Evolutionary conservation across 163 green algal species (phyloP), one percentile per base, ranked within the genome.

Genomic region (Coccomyxa subellipsoidea): DNA sequence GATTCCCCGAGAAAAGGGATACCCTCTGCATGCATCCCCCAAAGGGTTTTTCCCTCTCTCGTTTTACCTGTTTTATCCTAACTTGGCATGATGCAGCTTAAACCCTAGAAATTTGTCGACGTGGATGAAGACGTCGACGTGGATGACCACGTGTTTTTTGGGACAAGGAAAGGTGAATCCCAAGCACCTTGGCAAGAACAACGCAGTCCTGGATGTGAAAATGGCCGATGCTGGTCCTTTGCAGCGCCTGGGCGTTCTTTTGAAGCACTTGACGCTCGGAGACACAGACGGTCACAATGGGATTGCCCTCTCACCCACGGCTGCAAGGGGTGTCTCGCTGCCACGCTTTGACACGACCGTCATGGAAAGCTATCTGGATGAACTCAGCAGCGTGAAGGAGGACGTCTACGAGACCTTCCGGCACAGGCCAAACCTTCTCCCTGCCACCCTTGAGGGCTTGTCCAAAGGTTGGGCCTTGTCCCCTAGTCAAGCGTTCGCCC

Each of bases 341-440:
- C 77, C 77, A 31, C 40, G 77, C 15, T 81, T 81, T 8, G 77
- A 81, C 31, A 40, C 31, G 7, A 34, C 15, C 36, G 69, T 54
- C 15, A 89, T 97, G 89, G 92, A 94, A 76, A 88, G 87, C 0
- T 96, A 93, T 79, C 66, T 97, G 15, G 91, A 95, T 78, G 90
- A 93, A 47, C 76, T 89, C 47, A 76, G 83, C 21, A 78, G 86
- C 54, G 80, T 96, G 59, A 92, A 92, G 85, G 77, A 88, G 7
- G 86, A 92, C 53, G 84, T 90, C 0, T 92, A 92, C 80, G 84
- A 79, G 6, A 35, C 95, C 12, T 97, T 97, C 76, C 82, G 85
- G n/a, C 78, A 88, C 73, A 87, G 92, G 59, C 93, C 94, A 5
- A 91, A 98, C 71, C 87, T 98, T 77, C 90, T 98, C 40, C 87